Evolutionary conservation across 164 flowering plant genomes (phyloP), one percentile per base, ranked within the genome.

Genomic region (Aristolochia fimbriata): DNA sequence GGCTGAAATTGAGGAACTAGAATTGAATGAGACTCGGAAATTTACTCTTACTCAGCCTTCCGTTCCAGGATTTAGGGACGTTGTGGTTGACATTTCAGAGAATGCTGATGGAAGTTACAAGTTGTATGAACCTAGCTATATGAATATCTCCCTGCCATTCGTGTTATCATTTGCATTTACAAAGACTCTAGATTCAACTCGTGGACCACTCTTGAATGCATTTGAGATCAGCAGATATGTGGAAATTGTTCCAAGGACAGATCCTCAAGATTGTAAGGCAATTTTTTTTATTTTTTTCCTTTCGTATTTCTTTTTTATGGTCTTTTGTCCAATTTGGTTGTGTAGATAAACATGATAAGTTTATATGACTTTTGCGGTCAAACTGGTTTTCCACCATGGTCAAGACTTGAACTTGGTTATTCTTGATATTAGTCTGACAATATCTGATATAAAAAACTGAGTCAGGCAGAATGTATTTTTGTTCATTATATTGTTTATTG

Each of bases 111-210:
- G 92, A 48, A 89, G 85, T 75, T 84, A 84, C 70, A 86, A 70
- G 3, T 80, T 93, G 17, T 93, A 93, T 61, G 97, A 89, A 71
- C 98, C 97, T 0, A 89, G 96, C 73, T 87, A 80, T 74, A 90
- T 83, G 90, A 93, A 93, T 61, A 83, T 86, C 51, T 70, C 87
- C 25, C 57, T 89, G 60, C 75, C 80, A 60, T 93, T 82, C 75
- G 85, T 93, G 25, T 70, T 89, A 52, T 80, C 93, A 23, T 93
- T 93, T 64, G 55, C 85, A 25, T 86, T 93, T 73, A 77, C 65
- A 46, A 86, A 84, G 77, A 93, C 98, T 27, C 27, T 9, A 52
- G 98, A 93, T 66, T 93, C 98, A 23, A 81, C 94, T 11, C 74
- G 65, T 69, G 98, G 97, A n/a, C 98, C 98, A 15, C 78, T 89